phyloP scores from a whole-genome alignment of 805 yeast genomes.

The Yamadazyma ubonensis region DNA sequence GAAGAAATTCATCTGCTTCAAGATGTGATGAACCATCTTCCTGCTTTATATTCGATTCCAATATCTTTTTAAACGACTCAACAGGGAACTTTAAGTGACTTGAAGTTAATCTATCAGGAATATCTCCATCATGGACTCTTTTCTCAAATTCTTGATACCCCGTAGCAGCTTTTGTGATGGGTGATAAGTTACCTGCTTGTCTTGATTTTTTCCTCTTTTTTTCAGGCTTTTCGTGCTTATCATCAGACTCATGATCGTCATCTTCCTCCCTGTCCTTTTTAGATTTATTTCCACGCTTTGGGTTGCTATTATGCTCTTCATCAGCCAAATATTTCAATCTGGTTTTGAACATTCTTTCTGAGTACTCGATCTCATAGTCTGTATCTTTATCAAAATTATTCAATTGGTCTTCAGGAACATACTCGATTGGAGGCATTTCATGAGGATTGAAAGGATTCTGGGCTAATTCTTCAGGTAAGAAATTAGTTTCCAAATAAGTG shows the following conservation, averaged over 20 bases:
- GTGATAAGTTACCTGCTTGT: neutral
- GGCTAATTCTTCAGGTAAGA: constrained; percentile 49
- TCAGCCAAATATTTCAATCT: constrained; percentile 41
- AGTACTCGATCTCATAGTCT: constrained; percentile 46
- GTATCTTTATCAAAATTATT: constrained; percentile 46
- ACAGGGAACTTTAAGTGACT: constrained; percentile 25
- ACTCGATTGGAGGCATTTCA: constrained; percentile 37
- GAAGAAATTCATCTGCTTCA: constrained; percentile 13
- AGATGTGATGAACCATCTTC: neutral
- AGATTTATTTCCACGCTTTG: constrained; percentile 32
- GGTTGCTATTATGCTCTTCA: constrained; percentile 35
- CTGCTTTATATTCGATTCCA: constrained; percentile 7
- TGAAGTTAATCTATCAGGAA: neutral
- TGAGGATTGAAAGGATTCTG: constrained; percentile 58
- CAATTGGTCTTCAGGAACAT: constrained; percentile 25
- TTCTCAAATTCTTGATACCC: constrained; percentile 6
- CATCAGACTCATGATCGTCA: constrained; percentile 13
- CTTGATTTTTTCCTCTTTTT: constrained; percentile 6
- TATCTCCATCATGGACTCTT: constrained; percentile 3
- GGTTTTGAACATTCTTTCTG: constrained; percentile 46
- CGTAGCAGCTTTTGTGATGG: constrained; percentile 1
- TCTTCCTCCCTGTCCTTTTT: constrained; percentile 23
- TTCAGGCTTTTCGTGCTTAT: constrained; percentile 7
- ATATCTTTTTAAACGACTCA: constrained; percentile 17
- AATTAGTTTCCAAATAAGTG: constrained; percentile 72